phyloP scores from a whole-genome alignment of 2,329 filamentous ascomycete genomes.

The Cercospora sp. region DNA sequence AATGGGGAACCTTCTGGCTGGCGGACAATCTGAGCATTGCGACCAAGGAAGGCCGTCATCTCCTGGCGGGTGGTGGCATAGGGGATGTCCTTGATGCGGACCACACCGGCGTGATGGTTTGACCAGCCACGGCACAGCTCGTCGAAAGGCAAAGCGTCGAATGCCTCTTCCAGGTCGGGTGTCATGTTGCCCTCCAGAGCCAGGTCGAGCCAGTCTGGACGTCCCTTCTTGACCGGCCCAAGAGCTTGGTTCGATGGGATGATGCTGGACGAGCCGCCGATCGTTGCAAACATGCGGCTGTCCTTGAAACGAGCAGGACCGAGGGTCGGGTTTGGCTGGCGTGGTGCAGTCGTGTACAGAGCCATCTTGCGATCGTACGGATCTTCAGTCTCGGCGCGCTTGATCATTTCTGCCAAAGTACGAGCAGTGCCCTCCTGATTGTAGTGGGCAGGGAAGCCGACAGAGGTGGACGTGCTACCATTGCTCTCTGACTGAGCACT shows the following conservation, averaged over 20 bases:
- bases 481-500: neutral
- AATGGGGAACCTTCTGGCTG: conserved; percentile 46
- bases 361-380: conserved; percentile 23
- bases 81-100: conserved; percentile 47
- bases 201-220: conserved; percentile 25
- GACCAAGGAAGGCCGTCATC: conserved; percentile 51
- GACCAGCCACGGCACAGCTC: conserved; percentile 39
- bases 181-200: conserved; percentile 25
- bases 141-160: conserved; percentile 34
- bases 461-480: neutral
- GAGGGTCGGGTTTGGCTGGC: conserved; percentile 18
- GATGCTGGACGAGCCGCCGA: neutral
- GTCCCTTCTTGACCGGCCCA: conserved; percentile 4
- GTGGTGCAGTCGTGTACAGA: conserved; percentile 16
- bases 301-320: conserved; percentile 32
- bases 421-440: neutral
- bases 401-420: conserved; percentile 19
- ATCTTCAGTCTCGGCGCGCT: conserved; percentile 23
- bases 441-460: neutral
- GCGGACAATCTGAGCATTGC: conserved; percentile 48
- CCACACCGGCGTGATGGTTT: conserved; percentile 36
- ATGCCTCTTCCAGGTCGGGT: conserved; percentile 33
- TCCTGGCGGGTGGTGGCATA: conserved; percentile 53
- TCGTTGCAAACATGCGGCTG: conserved; percentile 24
- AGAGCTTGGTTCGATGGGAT: neutral